Evolutionary conservation across 306 rosid genomes (phyloP).

Genomic region (Lagenaria siceraria): DNA sequence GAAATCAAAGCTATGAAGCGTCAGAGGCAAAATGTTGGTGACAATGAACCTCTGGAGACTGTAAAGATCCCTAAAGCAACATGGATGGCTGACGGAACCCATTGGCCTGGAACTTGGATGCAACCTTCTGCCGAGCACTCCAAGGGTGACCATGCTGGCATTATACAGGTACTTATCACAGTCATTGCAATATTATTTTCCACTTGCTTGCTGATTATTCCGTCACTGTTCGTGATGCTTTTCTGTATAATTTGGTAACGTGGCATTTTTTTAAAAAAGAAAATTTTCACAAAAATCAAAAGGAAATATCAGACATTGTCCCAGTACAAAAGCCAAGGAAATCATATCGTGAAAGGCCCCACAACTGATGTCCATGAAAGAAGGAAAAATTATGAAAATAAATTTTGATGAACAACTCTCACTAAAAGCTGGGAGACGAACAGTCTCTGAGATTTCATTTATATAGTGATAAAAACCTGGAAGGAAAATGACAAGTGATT

Average conservation of each 20-base stretch:
- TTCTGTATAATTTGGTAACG: not conserved
- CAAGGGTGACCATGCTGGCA: conserved; percentile 86
- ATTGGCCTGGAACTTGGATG: conserved; percentile 99
- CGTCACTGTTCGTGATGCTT: not conserved
- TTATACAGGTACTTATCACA: conserved; percentile 62
- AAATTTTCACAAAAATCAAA: not conserved
- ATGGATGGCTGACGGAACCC: conserved; percentile 98
- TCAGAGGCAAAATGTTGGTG: conserved; percentile 53
- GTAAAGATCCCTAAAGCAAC: conserved; percentile 82
- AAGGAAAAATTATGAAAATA: not conserved
- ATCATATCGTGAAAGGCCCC: not conserved
- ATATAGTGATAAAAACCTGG: not conserved
- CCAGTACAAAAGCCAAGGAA: not conserved
- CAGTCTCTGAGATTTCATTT: not conserved
- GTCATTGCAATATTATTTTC: not conserved
- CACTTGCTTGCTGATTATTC: not conserved
- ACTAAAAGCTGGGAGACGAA: not conserved
- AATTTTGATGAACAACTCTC: not conserved
- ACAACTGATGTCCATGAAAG: not conserved
- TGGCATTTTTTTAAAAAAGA: not conserved
- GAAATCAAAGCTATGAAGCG: conserved; percentile 90
- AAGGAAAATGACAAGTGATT: not conserved
- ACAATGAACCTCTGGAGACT: conserved; percentile 51
- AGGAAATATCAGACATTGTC: not conserved
- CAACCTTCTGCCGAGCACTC: conserved; percentile 56